Percentiles rank a stretch among this genome's conserved stretches.
phyloP scores from a whole-genome alignment of 2,329 filamentous ascomycete species.

The Claviceps digitariae region DNA sequence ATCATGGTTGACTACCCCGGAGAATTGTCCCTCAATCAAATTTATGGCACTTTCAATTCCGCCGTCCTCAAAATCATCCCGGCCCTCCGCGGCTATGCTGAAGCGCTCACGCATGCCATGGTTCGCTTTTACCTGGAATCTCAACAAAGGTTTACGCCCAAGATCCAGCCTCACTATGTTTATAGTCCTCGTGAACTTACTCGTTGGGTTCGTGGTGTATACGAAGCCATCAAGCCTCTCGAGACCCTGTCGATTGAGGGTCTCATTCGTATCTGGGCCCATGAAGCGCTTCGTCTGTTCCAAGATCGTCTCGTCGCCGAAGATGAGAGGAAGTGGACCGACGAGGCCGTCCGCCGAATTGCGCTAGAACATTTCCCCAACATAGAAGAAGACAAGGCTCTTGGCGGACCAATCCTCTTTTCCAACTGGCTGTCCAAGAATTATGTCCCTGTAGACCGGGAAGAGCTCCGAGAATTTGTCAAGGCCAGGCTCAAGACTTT shows the following conservation, averaged over 20 bases:
- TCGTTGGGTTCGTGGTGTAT: conserved; percentile 92
- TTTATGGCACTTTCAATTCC: conserved; percentile 96
- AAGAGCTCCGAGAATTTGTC: conserved; percentile 91
- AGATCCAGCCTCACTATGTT: conserved; percentile 97
- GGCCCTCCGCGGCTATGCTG: conserved; percentile 84
- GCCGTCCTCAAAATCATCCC: conserved; percentile 96
- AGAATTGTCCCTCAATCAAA: conserved; percentile 85
- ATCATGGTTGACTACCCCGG: conserved; percentile 99
- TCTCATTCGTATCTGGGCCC: conserved; percentile 91
- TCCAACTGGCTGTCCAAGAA: conserved; percentile 99
- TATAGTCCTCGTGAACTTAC: conserved; percentile 98
- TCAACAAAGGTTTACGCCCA: conserved; percentile 83
- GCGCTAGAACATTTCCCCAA: conserved; percentile 87
- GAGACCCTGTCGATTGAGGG: conserved; percentile 83
- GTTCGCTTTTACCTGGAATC: conserved; percentile 93
- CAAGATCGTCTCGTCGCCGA: conserved; percentile 92
- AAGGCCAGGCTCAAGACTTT: conserved; percentile 95
- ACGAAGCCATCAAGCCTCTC: conserved; percentile 88
- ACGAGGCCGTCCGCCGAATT: conserved; percentile 73
- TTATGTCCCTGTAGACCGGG: conserved; percentile 91
- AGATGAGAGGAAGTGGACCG: conserved; percentile 90
- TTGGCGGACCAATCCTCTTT: conserved; percentile 89
- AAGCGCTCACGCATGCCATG: conserved; percentile 92
- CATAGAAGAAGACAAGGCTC: conserved; percentile 79
- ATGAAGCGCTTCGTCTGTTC: conserved; percentile 91